phyloP scores from a whole-genome alignment of 176 grass and related monocot genomes.

The Triticum dicoccoides region DNA sequence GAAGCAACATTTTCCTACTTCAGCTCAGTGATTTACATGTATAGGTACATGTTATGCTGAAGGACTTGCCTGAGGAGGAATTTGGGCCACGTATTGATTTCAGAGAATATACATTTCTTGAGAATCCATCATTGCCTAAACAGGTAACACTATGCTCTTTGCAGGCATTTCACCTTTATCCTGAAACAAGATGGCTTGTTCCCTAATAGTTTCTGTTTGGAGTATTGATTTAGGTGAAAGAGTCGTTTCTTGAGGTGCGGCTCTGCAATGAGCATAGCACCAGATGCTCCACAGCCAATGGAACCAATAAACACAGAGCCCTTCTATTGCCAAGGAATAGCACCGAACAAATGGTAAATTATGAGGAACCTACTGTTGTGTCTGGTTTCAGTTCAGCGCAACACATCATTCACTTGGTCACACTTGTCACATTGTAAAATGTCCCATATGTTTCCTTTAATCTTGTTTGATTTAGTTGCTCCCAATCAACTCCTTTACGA shows the following conservation, averaged over 20 bases:
- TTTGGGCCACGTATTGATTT: constrained; percentile 81
- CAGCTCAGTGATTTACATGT: constrained; percentile 19
- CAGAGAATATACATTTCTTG: constrained; percentile 92
- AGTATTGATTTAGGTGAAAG: constrained; percentile 52
- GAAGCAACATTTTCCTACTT: not conserved
- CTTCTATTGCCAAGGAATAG: constrained; percentile 70
- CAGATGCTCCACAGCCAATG: constrained; percentile 48
- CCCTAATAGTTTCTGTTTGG: constrained; percentile 39
- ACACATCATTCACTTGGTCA: not conserved
- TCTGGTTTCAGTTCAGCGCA: constrained; percentile 3
- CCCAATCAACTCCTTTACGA: not conserved
- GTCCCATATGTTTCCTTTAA: not conserved
- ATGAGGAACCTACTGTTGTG: constrained; percentile 16
- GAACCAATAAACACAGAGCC: constrained; percentile 35
- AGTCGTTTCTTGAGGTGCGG: constrained; percentile 74
- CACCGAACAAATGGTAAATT: constrained; percentile 76
- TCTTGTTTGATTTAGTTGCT: constrained; percentile 19
- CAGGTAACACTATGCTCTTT: constrained; percentile 47
- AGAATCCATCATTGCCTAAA: constrained; percentile 82
- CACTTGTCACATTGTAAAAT: constrained; percentile 8
- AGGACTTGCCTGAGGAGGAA: constrained; percentile 66
- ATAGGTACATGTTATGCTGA: constrained; percentile 92
- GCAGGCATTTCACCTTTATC: constrained; percentile 1
- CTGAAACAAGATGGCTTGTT: not conserved
- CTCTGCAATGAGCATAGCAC: constrained; percentile 55